Evolutionary conservation across 2,329 filamentous ascomycete genomes (phyloP), one percentile per base, ranked within the genome.

Genomic region (Ramularia collo-cygni): DNA sequence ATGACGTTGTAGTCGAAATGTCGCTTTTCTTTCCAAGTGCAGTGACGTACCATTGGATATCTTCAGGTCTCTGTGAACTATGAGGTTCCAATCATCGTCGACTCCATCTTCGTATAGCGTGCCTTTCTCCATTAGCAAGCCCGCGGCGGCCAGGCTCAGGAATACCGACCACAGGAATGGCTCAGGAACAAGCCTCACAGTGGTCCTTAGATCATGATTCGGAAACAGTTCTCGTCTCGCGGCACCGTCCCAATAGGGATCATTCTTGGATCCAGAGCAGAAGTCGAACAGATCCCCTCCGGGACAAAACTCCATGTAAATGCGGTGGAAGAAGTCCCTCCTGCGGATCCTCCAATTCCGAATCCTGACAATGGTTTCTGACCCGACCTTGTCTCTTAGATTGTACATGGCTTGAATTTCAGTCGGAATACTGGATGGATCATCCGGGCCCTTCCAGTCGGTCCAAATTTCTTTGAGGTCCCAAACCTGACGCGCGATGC

Each of bases 221-320:
- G 4, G 26, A 17, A 8, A 19, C 17, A 4, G 32, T 17, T 7
- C 32, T 21, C 7, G 32, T 6, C 13, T 21, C 32, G 17, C 32
- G 26, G 15, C 18, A 14, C 16, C 9, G 15, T 8, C 26, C 13
- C 8, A 35, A 21, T 16, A 32, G 5, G 18, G 5, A 9, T 35
- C 32, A 21, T 35, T 21, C 17, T 18, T 35, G 12, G 16, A 4
- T 21, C 2, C 17, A 21, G 8, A 30, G 15, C 35, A 38, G 16
- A n/a, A n/a, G n/a, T 38, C 35, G 27, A 30, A 30, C 12, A 30
- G 21, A 16, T 19, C 28, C n/a, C 14, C 24, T 17, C 17, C 9
- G 21, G 15, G 21, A 17, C 42, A 40, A 19, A 26, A 40, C 9
- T 44, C 42, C 32, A 44, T 29, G 24, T 40, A 44, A 17, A 42